These are phyloP conservation scores for Coemansia sp. DNA, from an alignment of 192 early-diverging fungal genomes.

Conservation along the genomic window DNA sequence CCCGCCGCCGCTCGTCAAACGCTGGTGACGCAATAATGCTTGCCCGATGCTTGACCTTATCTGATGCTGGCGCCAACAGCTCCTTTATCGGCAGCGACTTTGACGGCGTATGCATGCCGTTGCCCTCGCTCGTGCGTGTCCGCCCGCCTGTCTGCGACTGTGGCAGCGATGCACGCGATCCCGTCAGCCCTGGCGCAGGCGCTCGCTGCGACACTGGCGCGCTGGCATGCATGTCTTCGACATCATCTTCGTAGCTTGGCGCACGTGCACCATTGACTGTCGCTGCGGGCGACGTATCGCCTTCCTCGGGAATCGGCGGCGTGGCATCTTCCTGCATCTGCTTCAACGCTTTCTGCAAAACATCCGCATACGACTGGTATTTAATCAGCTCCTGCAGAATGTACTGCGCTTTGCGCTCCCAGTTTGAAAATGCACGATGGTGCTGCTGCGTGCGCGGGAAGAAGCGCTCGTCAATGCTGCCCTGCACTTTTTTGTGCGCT, in stretches of 20 bases:
- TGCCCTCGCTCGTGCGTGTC: slow-evolving; percentile 18
- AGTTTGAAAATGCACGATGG: slow-evolving; percentile 70
- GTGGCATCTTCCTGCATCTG: slow-evolving; percentile 52
- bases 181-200: slow-evolving; percentile 8
- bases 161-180: slow-evolving; percentile 37
- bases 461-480: slow-evolving; percentile 59
- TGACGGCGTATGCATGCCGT: slow-evolving; percentile 36
- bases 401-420: slow-evolving; percentile 77
- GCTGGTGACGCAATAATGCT: slow-evolving; percentile 24
- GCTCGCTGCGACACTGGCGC: slow-evolving; percentile 7
- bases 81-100: slow-evolving; percentile 53
- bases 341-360: slow-evolving; percentile 64
- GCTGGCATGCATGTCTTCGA: not conserved
- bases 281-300: slow-evolving; percentile 17
- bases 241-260: slow-evolving; percentile 8
- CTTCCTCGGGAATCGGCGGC: slow-evolving; percentile 46
- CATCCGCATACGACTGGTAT: slow-evolving; percentile 77
- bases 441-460: slow-evolving; percentile 58
- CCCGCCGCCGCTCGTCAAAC: slow-evolving; percentile 19
- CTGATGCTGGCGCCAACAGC: slow-evolving; percentile 47
- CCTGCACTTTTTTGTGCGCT: slow-evolving; percentile 64
- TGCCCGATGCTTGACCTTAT: slow-evolving; percentile 44
- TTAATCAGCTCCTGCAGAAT: slow-evolving; percentile 81
- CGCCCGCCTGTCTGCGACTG: slow-evolving; percentile 2
- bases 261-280: slow-evolving; percentile 2